These are phyloP conservation scores for Plasmodium vivax DNA, from an alignment of 169 alveolate genomes.

Conservation along the genomic window DNA sequence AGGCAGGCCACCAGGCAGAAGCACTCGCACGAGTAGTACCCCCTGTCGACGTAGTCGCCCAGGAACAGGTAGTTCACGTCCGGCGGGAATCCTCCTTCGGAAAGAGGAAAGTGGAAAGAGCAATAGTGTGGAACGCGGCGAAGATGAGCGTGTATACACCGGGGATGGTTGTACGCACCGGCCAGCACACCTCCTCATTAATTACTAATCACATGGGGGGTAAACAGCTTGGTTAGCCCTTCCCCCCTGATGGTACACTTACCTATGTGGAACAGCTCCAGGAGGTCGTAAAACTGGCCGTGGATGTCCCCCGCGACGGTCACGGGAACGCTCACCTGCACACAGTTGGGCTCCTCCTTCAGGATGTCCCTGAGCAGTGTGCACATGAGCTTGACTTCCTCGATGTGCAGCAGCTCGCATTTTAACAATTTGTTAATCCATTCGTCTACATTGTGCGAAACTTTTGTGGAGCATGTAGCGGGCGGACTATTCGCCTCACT, in stretches of 20 bases:
- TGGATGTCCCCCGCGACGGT: constrained; percentile 98
- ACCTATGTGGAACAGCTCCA: constrained; percentile 96
- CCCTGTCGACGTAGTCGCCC: constrained; percentile 99
- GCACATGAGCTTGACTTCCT: constrained; percentile 78
- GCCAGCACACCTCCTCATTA: not conserved
- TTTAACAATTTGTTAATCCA: constrained; percentile 63
- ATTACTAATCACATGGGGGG: not conserved
- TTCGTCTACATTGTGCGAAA: constrained; percentile 48
- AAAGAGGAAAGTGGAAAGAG: too few relatives aligned
- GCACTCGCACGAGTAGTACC: constrained; percentile 95
- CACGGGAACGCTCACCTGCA: constrained; percentile 92
- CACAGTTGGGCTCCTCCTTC: constrained; percentile 88
- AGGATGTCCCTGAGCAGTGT: constrained; percentile 88
- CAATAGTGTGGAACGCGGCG: not conserved
- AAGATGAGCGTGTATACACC: not conserved
- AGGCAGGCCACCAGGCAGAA: constrained; percentile 92
- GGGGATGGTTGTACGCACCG: not conserved
- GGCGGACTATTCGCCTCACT: not conserved
- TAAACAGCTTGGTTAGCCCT: not conserved
- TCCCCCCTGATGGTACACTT: constrained; percentile 70
- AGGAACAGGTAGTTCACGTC: constrained; percentile 96
- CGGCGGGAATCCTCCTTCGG: constrained; percentile 92
- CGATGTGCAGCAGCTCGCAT: constrained; percentile 30
- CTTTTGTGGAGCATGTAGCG: not conserved
- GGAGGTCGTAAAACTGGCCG: constrained; percentile 97